Conservation (phyloP, 441 rosid species). For the Erysimum cheiri region DNA sequence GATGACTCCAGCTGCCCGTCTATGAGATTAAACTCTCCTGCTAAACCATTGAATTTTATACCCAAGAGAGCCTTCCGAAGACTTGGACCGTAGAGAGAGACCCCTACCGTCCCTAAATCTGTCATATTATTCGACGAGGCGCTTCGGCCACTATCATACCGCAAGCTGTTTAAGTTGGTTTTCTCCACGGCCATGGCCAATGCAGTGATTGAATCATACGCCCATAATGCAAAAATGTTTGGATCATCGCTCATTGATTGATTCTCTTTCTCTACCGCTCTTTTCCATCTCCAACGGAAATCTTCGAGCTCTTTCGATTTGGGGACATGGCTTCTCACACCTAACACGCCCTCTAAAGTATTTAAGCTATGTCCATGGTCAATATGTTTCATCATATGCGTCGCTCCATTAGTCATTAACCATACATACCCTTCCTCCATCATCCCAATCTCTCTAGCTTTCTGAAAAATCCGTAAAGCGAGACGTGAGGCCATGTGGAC, state of each 20-base stretch:
- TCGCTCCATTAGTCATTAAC: slow-evolving; percentile 49
- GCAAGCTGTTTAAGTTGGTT: background rate
- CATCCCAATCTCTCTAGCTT: slow-evolving; percentile 48
- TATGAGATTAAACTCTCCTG: slow-evolving; percentile 43
- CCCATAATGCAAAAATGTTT: slow-evolving; percentile 47
- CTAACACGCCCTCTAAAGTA: slow-evolving; percentile 49
- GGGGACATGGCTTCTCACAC: slow-evolving; percentile 43
- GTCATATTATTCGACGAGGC: background rate
- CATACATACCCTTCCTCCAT: slow-evolving; percentile 56
- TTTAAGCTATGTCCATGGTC: slow-evolving; percentile 1
- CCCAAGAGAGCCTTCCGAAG: slow-evolving; percentile 20
- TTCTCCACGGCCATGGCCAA: slow-evolving; percentile 53
- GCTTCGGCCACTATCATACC: background rate
- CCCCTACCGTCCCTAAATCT: slow-evolving; percentile 26
- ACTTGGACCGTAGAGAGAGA: slow-evolving; percentile 36
- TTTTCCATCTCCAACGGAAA: slow-evolving; percentile 43
- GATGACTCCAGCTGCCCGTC: slow-evolving; percentile 37
- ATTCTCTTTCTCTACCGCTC: slow-evolving; percentile 7
- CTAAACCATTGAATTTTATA: slow-evolving; percentile 43
- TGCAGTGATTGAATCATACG: slow-evolving; percentile 54
- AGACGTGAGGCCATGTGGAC: slow-evolving; percentile 48
- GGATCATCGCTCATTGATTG: background rate
- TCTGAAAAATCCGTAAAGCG: slow-evolving; percentile 40
- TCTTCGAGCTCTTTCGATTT: slow-evolving; percentile 23
- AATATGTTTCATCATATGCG: slow-evolving; percentile 35